Evolutionary conservation across 495 filamentous ascomycete species (phyloP), one percentile per base, ranked within the genome.

Genomic region (Bacidia gigantensis): DNA sequence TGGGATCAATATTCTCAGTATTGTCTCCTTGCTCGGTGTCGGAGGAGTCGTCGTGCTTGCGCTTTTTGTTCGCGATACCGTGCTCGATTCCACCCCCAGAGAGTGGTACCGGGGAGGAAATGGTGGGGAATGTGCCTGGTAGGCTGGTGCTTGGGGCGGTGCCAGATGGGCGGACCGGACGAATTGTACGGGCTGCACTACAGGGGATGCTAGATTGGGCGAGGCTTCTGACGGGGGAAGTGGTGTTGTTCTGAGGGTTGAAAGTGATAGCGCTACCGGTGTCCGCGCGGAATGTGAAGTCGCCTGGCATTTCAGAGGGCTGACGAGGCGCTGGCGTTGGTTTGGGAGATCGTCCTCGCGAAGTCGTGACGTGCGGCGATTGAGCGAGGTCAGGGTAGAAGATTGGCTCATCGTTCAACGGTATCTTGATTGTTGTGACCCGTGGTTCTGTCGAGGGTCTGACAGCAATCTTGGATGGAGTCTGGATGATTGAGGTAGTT

Each of bases 11-110:
- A 10, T 65, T 59, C 40, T 58, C 62, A 35, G 62, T 60, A n/a
- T 67, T 64, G 26, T 69, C 67, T 46, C 63, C 58, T 12, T 39
- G 44, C 2, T 61, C 59, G 9, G 58, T 54, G 2, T 70, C 63
- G 41, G 69, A 71, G 5, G 41, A 44, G 12, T 5, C 17, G 17
- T n/a, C 12, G 14, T 79, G 74, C 51, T 74, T 74, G 43, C 83
- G 73, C 69, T 87, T 87, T 71, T 89, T 86, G 67, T 83, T 86
- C 2, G 66, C 60, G 60, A 89, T 78, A 26, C 84, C 84, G 58
- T 87, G 82, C 3, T 81, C 73, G 26, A 84, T 69, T 12, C 64
- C 58, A 46, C 46, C 54, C 23, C 49, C 59, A 0, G 58, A 9
- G 9, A 44, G 18, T 35, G 29, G 29, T 35, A 35, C 7, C 5